Base-by-base conservation (phyloP, 371 early-diverging fungal genomes). In the Massospora cicadina region DNA sequence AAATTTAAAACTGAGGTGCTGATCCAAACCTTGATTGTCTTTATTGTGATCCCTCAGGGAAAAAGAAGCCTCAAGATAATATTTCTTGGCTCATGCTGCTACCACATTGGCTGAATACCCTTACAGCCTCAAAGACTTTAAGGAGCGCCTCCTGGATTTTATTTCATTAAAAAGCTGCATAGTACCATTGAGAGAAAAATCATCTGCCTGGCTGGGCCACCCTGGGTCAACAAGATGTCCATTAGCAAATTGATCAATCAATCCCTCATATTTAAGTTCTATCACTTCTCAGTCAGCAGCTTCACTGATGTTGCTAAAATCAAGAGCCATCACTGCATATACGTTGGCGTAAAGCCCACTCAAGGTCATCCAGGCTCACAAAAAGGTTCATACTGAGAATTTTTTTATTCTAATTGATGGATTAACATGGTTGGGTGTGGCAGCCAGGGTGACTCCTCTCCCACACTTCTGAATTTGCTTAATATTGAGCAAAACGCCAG, bases 271-370 rank as follows among this genome's bases (percentile, higher is more conserved):
- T 84, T 97, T 24, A 90, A 93, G 70, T 98, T 95, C 68, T 96
- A 84, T 75, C 80, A 97, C 32, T 95, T 98, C 75, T 87, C 89
- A 65, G 95, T 98, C 7, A 97, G 98, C 63, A 97, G 98, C 2
- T 71, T 98, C 69, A 87, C 89, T 0, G 98, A 98, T 70, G 97
- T 95, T 10, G 94, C 95, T 28, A 97, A 98, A 71, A 93, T 98
- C 74, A 96, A 98, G 79, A 97, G 97, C 13, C 98, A 96, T 74
- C 84, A 97, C 29, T 79, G 98, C 63, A 98, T 97, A 1, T 98
- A 98, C 71, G 95, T 98, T 23, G 98, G 98, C 60, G 96, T 96
- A 2, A 96, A 96, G 98, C 98, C n/a, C 98, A n/a, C 97, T 97
- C 55, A 96, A 96, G 73, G 91, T 96, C 1, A 85, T 98, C 33